Percentiles rank a stretch among this genome's conserved stretches.
Evolutionary conservation across 2,329 filamentous ascomycete genomes (phyloP).

Genomic region (Capronia americana): DNA sequence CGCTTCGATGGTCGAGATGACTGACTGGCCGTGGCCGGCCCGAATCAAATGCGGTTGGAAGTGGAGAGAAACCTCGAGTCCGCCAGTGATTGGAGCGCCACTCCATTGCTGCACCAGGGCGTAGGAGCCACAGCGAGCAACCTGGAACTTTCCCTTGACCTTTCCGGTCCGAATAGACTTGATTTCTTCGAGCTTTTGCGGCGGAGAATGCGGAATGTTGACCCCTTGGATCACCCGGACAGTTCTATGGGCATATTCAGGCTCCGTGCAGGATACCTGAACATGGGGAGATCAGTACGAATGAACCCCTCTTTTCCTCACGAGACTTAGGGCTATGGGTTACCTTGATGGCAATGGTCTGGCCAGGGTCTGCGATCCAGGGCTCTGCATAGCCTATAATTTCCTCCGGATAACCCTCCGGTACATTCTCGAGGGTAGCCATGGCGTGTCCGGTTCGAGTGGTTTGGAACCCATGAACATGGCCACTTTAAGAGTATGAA

Average conservation of each 20-base stretch:
- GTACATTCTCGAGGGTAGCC: not conserved
- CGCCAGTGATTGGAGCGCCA: not conserved
- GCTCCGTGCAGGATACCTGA: conserved; percentile 31
- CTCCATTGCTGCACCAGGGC: conserved; percentile 12
- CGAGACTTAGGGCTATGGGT: conserved; percentile 8
- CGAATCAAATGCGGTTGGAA: conserved; percentile 22
- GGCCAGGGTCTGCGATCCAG: conserved; percentile 25
- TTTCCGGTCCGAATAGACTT: conserved; percentile 14
- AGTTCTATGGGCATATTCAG: conserved; percentile 22
- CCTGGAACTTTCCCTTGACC: conserved; percentile 24
- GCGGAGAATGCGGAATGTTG: conserved; percentile 25
- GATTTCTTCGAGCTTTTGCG: conserved; percentile 20
- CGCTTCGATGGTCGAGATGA: conserved; percentile 24
- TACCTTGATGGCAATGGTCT: conserved; percentile 13
- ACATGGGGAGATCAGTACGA: not conserved
- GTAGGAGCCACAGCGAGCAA: conserved; percentile 27
- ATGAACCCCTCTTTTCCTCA: not conserved
- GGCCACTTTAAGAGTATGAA: too few species aligned
- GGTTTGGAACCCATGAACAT: too few species aligned
- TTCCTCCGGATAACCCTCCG: conserved; percentile 12
- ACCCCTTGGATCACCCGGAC: conserved; percentile 32
- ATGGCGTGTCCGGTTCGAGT: too few species aligned
- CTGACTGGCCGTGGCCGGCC: conserved; percentile 20
- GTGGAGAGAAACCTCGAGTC: conserved; percentile 22
- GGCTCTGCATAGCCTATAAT: conserved; percentile 30